These are phyloP conservation scores for Neurospora crassa DNA, from an alignment of 2,329 filamentous ascomycete genomes.

Conservation along the genomic window DNA sequence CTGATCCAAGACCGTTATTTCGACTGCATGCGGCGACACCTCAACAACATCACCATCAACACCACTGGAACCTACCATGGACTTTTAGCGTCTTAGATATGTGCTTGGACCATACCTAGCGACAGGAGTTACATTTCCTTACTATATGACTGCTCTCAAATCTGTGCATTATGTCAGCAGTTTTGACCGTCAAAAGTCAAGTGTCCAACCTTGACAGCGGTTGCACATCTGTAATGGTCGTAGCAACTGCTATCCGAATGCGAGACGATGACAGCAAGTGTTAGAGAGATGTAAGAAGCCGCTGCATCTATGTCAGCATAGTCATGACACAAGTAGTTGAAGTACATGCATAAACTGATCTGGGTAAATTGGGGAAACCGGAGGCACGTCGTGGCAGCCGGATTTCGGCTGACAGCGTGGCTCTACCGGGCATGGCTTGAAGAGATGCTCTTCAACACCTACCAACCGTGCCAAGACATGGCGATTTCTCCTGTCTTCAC, in stretches of 20 bases:
- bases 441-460: neutral
- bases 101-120: no score
- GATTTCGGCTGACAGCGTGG: neutral
- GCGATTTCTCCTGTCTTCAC: neutral
- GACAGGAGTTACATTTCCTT: neutral
- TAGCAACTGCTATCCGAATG: neutral
- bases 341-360: neutral
- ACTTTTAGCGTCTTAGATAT: neutral
- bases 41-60: neutral
- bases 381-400: neutral
- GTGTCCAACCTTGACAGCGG: neutral
- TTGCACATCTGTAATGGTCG: neutral
- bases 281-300: neutral
- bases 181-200: neutral
- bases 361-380: no score
- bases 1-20: neutral
- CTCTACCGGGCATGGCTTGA: neutral
- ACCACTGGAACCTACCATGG: neutral
- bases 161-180: neutral
- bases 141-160: neutral
- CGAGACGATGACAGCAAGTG: neutral
- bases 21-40: neutral
- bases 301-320: neutral
- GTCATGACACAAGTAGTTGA: neutral
- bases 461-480: neutral